These are phyloP conservation scores for Tolypocladium amazonense DNA, from an alignment of 2,329 filamentous ascomycete genomes.

Conservation along the genomic window DNA sequence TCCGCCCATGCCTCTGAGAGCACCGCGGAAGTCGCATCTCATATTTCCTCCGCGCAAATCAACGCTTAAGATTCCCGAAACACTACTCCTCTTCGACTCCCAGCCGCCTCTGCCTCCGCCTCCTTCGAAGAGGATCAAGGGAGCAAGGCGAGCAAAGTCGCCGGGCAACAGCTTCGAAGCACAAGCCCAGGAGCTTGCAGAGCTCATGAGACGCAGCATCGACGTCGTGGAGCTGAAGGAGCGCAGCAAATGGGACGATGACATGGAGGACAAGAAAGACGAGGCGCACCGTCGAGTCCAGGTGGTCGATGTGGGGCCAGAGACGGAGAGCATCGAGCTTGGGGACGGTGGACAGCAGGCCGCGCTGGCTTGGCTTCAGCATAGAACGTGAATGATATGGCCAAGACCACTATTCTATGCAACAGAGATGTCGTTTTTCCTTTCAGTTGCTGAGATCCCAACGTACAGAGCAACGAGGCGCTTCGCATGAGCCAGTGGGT, in stretches of 20 bases:
- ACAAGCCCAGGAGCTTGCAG: slow-evolving; percentile 36
- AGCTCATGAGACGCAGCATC: slow-evolving; percentile 38
- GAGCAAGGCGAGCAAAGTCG: slow-evolving; percentile 8
- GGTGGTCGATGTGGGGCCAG: slow-evolving; percentile 23
- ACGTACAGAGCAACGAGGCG: background rate
- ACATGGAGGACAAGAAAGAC: slow-evolving; percentile 19
- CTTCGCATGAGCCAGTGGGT: background rate
- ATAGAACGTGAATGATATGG: slow-evolving; percentile 1
- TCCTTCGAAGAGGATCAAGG: slow-evolving; percentile 2
- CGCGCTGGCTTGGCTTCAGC: slow-evolving; percentile 20
- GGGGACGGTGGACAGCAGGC: slow-evolving; percentile 13
- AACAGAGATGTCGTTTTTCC: background rate
- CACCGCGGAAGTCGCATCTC: slow-evolving; percentile 30
- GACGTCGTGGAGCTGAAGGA: slow-evolving; percentile 33
- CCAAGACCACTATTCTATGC: background rate
- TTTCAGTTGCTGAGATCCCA: background rate
- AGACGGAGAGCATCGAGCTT: slow-evolving; percentile 15
- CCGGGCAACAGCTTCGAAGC: slow-evolving; percentile 30
- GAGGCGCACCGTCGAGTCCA: slow-evolving; percentile 28
- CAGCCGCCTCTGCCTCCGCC: slow-evolving; percentile 9
- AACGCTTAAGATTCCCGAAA: slow-evolving; percentile 36
- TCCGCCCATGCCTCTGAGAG: slow-evolving; percentile 7
- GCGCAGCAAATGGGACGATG: slow-evolving; percentile 28
- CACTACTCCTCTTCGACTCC: slow-evolving; percentile 37
- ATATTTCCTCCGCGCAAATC: slow-evolving; percentile 37